phyloP scores from a whole-genome alignment of 768 basidiomycete genomes.

The Agaricus blazei region DNA sequence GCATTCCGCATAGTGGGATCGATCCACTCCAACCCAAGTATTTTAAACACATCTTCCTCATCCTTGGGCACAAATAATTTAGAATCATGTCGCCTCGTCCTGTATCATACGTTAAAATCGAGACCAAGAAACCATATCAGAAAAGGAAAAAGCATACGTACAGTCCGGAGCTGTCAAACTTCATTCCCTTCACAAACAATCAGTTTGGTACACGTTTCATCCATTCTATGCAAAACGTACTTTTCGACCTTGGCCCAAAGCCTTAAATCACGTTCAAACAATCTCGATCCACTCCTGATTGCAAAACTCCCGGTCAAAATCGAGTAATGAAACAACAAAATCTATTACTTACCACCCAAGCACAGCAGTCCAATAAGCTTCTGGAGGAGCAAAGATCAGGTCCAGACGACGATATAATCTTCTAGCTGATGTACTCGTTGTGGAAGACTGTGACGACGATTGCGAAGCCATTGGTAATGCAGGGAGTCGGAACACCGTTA shows the following conservation, averaged over 20 bases:
- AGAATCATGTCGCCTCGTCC: slow-evolving; percentile 61
- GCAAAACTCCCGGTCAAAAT: not conserved
- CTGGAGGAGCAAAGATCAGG: slow-evolving; percentile 72
- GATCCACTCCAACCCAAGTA: slow-evolving; percentile 66
- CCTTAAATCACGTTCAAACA: slow-evolving; percentile 85
- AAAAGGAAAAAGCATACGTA: slow-evolving; percentile 25
- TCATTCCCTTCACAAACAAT: slow-evolving; percentile 50
- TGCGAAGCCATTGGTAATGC: slow-evolving; percentile 11
- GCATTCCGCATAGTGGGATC: slow-evolving; percentile 72
- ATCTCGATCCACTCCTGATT: slow-evolving; percentile 79
- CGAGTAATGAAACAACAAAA: not conserved
- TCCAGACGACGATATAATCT: slow-evolving; percentile 69
- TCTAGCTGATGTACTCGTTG: slow-evolving; percentile 11
- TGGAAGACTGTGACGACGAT: not conserved
- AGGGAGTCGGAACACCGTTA: slow-evolving; percentile 75
- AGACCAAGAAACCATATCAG: not conserved
- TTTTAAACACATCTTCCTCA: slow-evolving; percentile 69
- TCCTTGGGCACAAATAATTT: slow-evolving; percentile 53
- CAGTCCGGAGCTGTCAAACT: slow-evolving; percentile 84
- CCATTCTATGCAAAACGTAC: slow-evolving; percentile 25
- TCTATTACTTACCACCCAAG: slow-evolving; percentile 66
- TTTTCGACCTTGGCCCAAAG: slow-evolving; percentile 64
- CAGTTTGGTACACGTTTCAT: not conserved
- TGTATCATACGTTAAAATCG: slow-evolving; percentile 19
- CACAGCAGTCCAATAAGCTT: slow-evolving; percentile 84